Conservation (phyloP, 306 rosid genomes). For the Prunus mume region DNA sequence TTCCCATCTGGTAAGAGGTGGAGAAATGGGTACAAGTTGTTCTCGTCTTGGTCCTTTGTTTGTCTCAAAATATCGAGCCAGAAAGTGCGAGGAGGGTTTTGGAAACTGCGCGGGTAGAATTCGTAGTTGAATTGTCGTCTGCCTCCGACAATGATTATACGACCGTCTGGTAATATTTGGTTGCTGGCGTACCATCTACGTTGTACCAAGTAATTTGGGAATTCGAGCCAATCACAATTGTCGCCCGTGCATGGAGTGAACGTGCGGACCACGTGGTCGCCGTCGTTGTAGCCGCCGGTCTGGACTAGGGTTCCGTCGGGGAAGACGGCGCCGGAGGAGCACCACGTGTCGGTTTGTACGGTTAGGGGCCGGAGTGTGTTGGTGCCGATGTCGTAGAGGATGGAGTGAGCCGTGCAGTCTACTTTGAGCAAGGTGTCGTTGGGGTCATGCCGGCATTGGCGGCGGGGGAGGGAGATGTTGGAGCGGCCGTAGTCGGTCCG, state of each 20-base stretch:
- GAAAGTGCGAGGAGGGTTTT: background rate
- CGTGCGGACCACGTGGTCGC: constrained; percentile 46
- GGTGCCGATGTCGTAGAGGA: constrained; percentile 46
- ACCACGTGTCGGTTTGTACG: constrained; percentile 71
- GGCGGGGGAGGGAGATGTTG: constrained; percentile 46
- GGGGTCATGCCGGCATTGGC: constrained; percentile 43
- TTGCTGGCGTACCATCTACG: constrained; percentile 86
- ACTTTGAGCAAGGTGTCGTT: constrained; percentile 32
- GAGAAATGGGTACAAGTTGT: constrained; percentile 75
- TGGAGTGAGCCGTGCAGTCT: constrained; percentile 86
- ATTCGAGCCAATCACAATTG: constrained; percentile 70
- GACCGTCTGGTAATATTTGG: constrained; percentile 70
- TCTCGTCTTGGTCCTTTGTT: constrained; percentile 52
- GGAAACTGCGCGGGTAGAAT: constrained; percentile 41
- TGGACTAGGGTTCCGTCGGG: constrained; percentile 71
- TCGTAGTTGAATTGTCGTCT: constrained; percentile 72
- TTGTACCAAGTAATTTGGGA: constrained; percentile 37
- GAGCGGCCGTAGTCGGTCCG: constrained; percentile 66
- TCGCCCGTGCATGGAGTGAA: constrained; percentile 58
- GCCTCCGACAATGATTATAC: constrained; percentile 67
- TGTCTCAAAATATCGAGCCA: constrained; percentile 40
- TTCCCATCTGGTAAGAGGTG: constrained; percentile 86
- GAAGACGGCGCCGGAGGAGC: constrained; percentile 74
- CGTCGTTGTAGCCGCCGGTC: constrained; percentile 79
- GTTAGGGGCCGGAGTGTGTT: constrained; percentile 57